Evolutionary conservation across 495 filamentous ascomycete genomes (phyloP).

Genomic region (Hyaloscypha variabilis): DNA sequence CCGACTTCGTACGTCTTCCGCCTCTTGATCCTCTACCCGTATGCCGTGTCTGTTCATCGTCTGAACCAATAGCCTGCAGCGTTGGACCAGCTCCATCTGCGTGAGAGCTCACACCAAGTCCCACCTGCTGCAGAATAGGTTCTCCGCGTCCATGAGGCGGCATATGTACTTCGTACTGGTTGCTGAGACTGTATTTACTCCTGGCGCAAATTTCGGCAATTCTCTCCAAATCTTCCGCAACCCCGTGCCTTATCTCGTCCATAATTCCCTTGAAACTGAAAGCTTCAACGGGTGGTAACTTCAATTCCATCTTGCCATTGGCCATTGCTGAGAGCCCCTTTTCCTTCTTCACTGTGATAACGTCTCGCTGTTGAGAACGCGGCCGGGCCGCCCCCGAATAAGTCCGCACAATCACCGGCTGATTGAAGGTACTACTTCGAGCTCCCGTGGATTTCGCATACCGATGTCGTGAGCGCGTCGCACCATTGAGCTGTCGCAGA

Average conservation of each 20-base stretch:
- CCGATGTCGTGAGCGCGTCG: constrained; percentile 36
- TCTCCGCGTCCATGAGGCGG: constrained; percentile 53
- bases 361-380: constrained; percentile 27
- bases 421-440: constrained; percentile 53
- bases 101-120: constrained; percentile 15
- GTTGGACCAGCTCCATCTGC: constrained; percentile 40
- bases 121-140: constrained; percentile 35
- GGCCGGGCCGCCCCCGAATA: constrained; percentile 44
- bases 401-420: constrained; percentile 59
- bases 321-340: constrained; percentile 26
- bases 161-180: constrained; percentile 63
- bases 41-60: constrained; percentile 44
- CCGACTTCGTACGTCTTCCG: constrained; percentile 41
- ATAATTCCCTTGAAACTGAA: constrained; percentile 62
- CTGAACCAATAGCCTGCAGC: constrained; percentile 49
- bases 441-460: constrained; percentile 49
- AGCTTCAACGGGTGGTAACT: constrained; percentile 55
- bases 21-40: constrained; percentile 33
- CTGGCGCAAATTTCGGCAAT: constrained; percentile 62
- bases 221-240: constrained; percentile 50
- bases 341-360: constrained; percentile 31
- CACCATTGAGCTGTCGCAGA: constrained; percentile 35
- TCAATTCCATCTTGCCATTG: constrained; percentile 29
- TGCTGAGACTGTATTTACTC: constrained; percentile 55
- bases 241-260: constrained; percentile 44